Base-by-base conservation (phyloP, 305 asterid species). In the Stenogyne calaminthoides region DNA sequence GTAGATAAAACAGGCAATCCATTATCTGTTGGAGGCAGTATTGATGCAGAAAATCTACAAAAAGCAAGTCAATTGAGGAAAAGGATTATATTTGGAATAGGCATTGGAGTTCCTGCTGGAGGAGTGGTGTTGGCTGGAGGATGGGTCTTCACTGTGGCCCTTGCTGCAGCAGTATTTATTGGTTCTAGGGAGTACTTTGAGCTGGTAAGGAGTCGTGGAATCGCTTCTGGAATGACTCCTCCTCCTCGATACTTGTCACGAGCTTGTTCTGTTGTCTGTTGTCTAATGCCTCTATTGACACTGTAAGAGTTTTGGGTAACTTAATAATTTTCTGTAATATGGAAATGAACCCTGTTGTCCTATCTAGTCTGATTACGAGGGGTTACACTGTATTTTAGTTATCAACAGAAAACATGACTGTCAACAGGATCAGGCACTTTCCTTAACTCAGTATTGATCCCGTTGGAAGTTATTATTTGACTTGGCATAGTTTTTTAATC, bases 181-280 rank as follows among this genome's bases (percentile, higher is more conserved):
- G 97, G 89, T 71, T 76, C 98, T 9, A 84, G 96, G 76, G 97
- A 95, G 87, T 95, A 88, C 80, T 91, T 95, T 88, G 99, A 88
- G 85, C 91, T 92, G 75, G 97, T 95, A 73, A 85, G 98, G 81
- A 92, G 99, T 73, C 95, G 84, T 36, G 98, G 98, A 76, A 92
- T 91, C 77, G 88, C 97, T 69, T 83, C 89, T 82, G 99, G 99
- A 79, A 93, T 92, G 96, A 88, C 99, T 69, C 97, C 99, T 73
- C 98, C 96, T 74, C 97, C 99, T 78, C 88, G 91, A 84, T 89
- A 81, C 60, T 87, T 91, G 56, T 92, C 99, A 61, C 89, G 93
- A 75, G 91, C 93, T 78, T 89, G 96, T 83, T 88, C 97, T 66
- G 85, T 89, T 73, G 82, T 92, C 81, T 95, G 95, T 77, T 76